Evolutionary conservation across 768 basidiomycete genomes (phyloP), one percentile per base, ranked within the genome.

Genomic region (Termitomyces heimii): DNA sequence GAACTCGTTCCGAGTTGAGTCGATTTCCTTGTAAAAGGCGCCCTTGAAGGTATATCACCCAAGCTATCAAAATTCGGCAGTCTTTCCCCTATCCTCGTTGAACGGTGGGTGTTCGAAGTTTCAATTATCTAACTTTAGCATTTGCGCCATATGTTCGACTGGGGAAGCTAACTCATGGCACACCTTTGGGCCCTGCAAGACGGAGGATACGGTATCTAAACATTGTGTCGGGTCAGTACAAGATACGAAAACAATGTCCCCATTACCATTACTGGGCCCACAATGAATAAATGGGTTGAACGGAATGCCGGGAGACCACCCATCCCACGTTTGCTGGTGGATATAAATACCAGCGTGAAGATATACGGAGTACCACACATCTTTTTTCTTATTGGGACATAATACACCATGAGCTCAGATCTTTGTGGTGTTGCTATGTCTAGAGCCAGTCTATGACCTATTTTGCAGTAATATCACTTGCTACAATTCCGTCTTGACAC

Each of bases 181-280:
- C 32, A 34, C 4, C 13, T 20, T 34, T 20, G 10, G 24, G 8
- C 24, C 16, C 22, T 26, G 9, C 8, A 16, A 24, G 14, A 16
- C 47, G 49, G 22, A 24, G 16, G 35, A 44, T 39, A 50, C 48
- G 24, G 52, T 12, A 28, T 24, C 51, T 45, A 55, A 52, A 54
- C 59, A 18, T 22, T 4, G 28, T 26, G 59, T 42, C 42, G 5
- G n/a, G n/a, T n/a, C n/a, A n/a, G n/a, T n/a, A n/a, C n/a, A n/a
- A n/a, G n/a, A n/a, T n/a, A n/a, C n/a, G n/a, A 12, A 34, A 20
- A 8, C 37, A 49, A 40, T 24, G 34, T 18, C 1, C 7, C 7
- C 1, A 37, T 37, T 37, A 40, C n/a, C 39, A 62, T 54, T 55
- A 43, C 53, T 48, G 53, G 55, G 52, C 32, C 53, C 55, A 35